Base-by-base conservation (phyloP, 306 rosid species). In the Pyrus betulifolia region DNA sequence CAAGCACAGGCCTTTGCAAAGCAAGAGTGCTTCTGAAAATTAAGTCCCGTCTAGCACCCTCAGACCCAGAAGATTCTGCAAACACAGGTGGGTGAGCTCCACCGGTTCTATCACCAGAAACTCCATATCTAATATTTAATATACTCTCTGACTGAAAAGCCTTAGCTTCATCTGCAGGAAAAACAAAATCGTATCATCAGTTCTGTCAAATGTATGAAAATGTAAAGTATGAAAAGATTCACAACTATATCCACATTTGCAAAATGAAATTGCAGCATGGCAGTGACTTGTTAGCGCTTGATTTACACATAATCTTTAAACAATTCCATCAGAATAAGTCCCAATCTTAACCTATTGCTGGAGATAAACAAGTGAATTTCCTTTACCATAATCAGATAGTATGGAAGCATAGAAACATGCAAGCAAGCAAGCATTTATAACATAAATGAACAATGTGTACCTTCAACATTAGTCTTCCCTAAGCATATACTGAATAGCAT, bases 1-100 rank as follows among this genome's bases (percentile, higher is more conserved):
- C 96, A 78, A 96, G 98, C 77, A 96, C 98, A 42, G 99, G 99
- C 91, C 90, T 87, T 79, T 91, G 97, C 91, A 96, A 83, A 78
- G 85, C 81, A 78, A 96, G 87, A 76, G 91, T 82, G 81, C 96
- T 92, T 79, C 82, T 88, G 89, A 96, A 96, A 78, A 91, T 80
- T 85, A 92, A 88, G 74, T 87, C 93, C 83, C 84, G 91, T 74
- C 84, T 81, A 65, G 79, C 80, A 81, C 78, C 82, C 76, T 83
- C 85, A 62, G 81, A 81, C 73, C 72, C 82, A 63, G 88, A 63
- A 72, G 89, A 79, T 69, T 84, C 84, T 58, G 78, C 63, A 70
- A 79, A 69, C 49, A 87, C 86, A 74, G 99, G 97, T 70, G 85
- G 86, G 87, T 96, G 99, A 19, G 99, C 99, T 78, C 99, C 99